Base-by-base conservation (phyloP, 768 basidiomycete species). In the Boletus rex-veris region DNA sequence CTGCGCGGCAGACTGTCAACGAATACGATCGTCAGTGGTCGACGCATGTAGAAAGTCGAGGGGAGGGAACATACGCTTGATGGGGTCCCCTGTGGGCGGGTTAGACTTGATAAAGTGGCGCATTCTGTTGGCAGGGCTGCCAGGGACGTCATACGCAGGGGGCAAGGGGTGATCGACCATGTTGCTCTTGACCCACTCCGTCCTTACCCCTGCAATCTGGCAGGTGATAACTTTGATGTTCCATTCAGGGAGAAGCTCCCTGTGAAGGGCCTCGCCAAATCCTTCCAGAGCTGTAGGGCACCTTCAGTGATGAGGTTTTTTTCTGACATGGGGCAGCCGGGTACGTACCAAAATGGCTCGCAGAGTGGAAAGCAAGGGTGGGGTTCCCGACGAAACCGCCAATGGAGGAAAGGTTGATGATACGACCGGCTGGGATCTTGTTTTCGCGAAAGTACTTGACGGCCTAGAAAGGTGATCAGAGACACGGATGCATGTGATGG, bases 371-470 rank as follows among this genome's bases (percentile, higher is more conserved):
- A 2, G 59, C 53, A 5, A 69, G 57, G 19, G 60, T 54, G 11
- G 65, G 53, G 21, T 52, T 40, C 1, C 42, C 57, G 4, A 12
- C 21, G 50, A 66, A 65, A n/a, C 66, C 65, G 19, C 50, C 58
- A 2, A 16, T 50, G 7, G 62, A 62, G 5, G 62, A 61, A 19
- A 66, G n/a, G 11, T 67, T 66, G 53, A 66, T 38, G 38, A 64
- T 53, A 33, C 63, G 63, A 31, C 63, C 63, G 0, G 63, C 55
- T 1, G 63, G 53, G 7, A 18, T 50, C 19, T 71, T 69, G 45
- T 60, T 58, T n/a, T 67, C 65, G 7, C 68, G 63, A 57, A 73
- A 73, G 48, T 64, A 67, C 41, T 57, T 59, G 11, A 73, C 64
- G 0, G 61, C 64, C 64, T 65, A 38, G 2, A 10, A 12, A 31